Evolutionary conservation across 2,329 filamentous ascomycete species (phyloP).

Genomic region (Ustulina deusta): DNA sequence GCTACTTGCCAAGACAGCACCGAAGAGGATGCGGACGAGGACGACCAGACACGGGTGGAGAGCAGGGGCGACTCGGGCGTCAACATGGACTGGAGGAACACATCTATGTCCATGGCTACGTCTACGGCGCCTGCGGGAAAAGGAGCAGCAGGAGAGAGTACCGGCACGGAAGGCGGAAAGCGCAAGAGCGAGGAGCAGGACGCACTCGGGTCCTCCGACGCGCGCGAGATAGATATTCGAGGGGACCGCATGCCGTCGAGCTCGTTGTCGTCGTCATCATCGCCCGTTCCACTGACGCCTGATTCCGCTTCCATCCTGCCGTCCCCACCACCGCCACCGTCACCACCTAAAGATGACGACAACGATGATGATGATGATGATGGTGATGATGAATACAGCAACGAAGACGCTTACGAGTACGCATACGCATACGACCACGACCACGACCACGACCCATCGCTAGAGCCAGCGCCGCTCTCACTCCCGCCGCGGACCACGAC

Average conservation of each 20-base stretch:
- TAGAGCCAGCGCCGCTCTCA: conserved; percentile 34
- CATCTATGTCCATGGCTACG: background rate
- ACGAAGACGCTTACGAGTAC: background rate
- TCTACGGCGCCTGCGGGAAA: background rate
- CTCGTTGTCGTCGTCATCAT: conserved; percentile 10
- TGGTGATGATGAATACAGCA: background rate
- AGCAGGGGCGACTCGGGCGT: background rate
- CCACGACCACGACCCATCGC: conserved; percentile 26
- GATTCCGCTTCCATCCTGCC: conserved; percentile 2
- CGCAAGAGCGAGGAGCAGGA: background rate
- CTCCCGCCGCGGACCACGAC: conserved; percentile 10
- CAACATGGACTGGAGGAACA: background rate
- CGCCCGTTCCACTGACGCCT: background rate
- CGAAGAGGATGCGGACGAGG: background rate
- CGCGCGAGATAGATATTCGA: background rate
- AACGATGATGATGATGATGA: background rate
- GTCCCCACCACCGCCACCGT: conserved; percentile 12
- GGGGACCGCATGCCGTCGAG: background rate
- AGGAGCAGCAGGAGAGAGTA: background rate
- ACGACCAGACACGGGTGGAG: background rate
- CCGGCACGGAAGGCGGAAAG: background rate
- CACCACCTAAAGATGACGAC: conserved; percentile 4
- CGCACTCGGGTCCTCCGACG: background rate
- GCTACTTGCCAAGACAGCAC: background rate
- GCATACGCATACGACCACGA: background rate